Base-by-base conservation (phyloP, 2,329 filamentous ascomycete species). In the Fusarium anguioides region DNA sequence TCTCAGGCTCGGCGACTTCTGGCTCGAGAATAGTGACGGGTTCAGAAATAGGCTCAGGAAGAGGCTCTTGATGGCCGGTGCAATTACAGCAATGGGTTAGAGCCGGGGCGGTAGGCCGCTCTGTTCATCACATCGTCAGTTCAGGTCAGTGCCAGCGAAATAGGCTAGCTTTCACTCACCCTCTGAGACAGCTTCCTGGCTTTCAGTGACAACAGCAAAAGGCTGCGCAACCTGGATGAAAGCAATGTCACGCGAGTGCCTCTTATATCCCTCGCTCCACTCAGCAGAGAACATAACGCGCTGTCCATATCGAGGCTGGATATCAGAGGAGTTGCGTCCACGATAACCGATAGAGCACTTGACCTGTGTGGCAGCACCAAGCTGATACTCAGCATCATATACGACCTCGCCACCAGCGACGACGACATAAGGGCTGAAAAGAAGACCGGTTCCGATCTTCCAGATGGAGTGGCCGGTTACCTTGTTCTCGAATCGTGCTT, bases 331-430 rank as follows among this genome's bases (percentile, higher is more conserved):
- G 1, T 3, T 26, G n/a, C 64, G 59, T 3, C 76, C 76, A 3
- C 51, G 31, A 24, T 79, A 77, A 9, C 77, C 75, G 2, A 76
- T 73, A 40, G 75, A 78, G 39, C 69, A 75, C 57, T 75, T 78
- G 59, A 77, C 71, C 12, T 75, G 64, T 1, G 57, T 67, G 2
- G 72, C 64, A 4, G 66, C 49, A 2, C 65, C 66, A 2, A 74
- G 40, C 7, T 66, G 59, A 17, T 67, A 65, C 17, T 46, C 73
- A 17, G 58, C 69, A 26, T 75, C 67, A 23, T 68, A 75, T 6
- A 69, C 65, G 8, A 52, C 45, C 11, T 74, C 66, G 4, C 66
- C 58, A 1, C 56, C 68, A 0, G 66, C 64, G 14, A 71, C 62
- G 1, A 68, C 24, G 0, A 71, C 26, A 2, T 72, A 37, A 0